Percentiles rank a stretch among this genome's conserved stretches.
These are phyloP conservation scores for Termitomyces sp. DNA, from an alignment of 768 basidiomycete species.

Conservation along the genomic window DNA sequence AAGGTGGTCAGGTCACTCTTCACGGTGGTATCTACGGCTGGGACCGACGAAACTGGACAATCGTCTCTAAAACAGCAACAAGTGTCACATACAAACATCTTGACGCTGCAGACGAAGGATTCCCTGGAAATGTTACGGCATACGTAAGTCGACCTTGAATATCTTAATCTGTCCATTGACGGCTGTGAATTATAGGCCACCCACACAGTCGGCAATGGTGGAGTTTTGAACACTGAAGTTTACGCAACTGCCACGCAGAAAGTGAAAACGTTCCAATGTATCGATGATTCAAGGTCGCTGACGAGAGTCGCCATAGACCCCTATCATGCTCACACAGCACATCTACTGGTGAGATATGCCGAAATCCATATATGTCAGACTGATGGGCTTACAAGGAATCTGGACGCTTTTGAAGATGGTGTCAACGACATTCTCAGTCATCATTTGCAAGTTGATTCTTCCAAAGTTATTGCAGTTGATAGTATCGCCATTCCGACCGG, in stretches of 20 bases:
- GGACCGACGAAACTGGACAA: conserved; percentile 55
- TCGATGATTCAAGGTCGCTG: background rate
- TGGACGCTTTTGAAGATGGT: conserved; percentile 48
- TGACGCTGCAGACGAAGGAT: conserved; percentile 52
- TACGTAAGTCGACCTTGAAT: conserved; percentile 26
- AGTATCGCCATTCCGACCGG: conserved; percentile 34
- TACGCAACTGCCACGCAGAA: conserved; percentile 43
- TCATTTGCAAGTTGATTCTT: conserved; percentile 23
- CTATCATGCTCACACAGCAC: conserved; percentile 56
- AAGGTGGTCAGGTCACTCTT: conserved; percentile 39
- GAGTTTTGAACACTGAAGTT: conserved; percentile 38
- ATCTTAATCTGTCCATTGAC: background rate
- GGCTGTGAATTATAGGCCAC: conserved; percentile 33
- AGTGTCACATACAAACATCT: conserved; percentile 52
- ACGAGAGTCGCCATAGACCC: conserved; percentile 30
- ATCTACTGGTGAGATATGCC: conserved; percentile 46
- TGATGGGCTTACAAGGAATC: conserved; percentile 38
- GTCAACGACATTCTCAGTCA: conserved; percentile 31
- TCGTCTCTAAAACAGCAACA: conserved; percentile 35
- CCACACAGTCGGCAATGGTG: conserved; percentile 41
- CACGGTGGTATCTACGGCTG: conserved; percentile 57
- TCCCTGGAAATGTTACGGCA: conserved; percentile 45
- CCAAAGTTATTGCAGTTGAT: conserved; percentile 32
- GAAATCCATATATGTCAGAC: no score
- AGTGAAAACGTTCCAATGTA: conserved; percentile 14